Evolutionary conservation across 116 monocot species (phyloP), one percentile per base, ranked within the genome.

Genomic region (Cymodocea nodosa): DNA sequence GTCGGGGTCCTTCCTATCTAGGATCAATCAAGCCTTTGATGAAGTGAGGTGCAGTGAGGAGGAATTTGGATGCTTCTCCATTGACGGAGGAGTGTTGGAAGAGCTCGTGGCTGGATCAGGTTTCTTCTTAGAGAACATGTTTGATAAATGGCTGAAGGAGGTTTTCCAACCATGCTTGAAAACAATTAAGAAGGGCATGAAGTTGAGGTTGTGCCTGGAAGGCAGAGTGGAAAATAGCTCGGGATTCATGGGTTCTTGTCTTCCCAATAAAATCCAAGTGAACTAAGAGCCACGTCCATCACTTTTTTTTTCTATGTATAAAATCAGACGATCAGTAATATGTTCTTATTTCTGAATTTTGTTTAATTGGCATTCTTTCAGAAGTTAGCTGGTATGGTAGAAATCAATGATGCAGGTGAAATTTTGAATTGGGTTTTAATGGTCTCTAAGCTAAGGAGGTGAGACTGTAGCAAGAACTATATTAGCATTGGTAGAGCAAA

Each of bases 131-230:
- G 83, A 85, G 68, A 14, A 57, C 53, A 69, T 79, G 66, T 83
- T 85, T 70, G 90, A 87, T 56, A 77, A 62, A 39, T 87, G 95
- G 95, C 70, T 83, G 15, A 75, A 56, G 35, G 81, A 95, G 60
- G 84, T 95, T 57, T 81, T 95, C 68, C 69, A 83, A 78, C 62
- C 63, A 34, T 70, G 81, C 62, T 35, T 85, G 69, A 56, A 19
- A 74, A 71, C 80, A 69, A 77, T 80, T 24, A 65, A 66, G 78
- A 85, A 70, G 35, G 83, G 90, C 73, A 84, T 87, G 82, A 83
- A 83, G 70, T 65, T 80, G 65, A 75, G 73, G 68, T 34, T 94
- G 51, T 69, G 17, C 13, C 40, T 83, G 69, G 89, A 78, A 60
- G 77, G 81, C 10, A 81, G 35, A 70, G 69, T 56, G 10, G 83